Conservation (phyloP, 441 rosid species). For the Eugenia klotzschiana region DNA sequence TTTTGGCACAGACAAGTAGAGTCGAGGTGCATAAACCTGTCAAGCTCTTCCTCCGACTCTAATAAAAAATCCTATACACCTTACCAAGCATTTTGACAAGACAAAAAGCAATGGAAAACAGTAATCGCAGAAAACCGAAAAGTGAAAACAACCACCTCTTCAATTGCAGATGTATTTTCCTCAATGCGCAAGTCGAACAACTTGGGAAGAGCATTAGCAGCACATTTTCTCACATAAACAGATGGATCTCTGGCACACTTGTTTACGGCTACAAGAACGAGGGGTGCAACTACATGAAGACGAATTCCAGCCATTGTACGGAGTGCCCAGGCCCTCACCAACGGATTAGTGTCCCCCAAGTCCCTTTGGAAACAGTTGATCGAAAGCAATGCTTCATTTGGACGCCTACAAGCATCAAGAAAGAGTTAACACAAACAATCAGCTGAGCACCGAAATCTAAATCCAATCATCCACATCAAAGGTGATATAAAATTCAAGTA, state of each 20-base stretch:
- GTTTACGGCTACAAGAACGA: conserved; percentile 66
- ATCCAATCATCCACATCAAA: background rate
- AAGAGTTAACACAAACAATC: background rate
- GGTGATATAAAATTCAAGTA: background rate
- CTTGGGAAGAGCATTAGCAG: conserved; percentile 95
- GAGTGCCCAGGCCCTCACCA: conserved; percentile 94
- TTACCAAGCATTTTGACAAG: background rate
- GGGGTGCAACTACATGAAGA: conserved; percentile 69
- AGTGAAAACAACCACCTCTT: conserved; percentile 41
- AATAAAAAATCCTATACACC: background rate
- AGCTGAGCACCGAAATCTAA: background rate
- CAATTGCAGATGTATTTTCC: conserved; percentile 57
- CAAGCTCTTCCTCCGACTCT: background rate
- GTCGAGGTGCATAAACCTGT: background rate
- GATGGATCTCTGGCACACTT: conserved; percentile 89
- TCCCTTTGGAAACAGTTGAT: conserved; percentile 91
- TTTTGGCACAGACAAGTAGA: background rate
- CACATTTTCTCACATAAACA: conserved; percentile 81
- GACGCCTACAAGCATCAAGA: conserved; percentile 45
- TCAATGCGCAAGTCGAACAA: conserved; percentile 66
- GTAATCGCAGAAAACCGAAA: background rate
- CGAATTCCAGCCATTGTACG: conserved; percentile 96
- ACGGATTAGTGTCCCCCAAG: conserved; percentile 83
- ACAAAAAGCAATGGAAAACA: background rate
- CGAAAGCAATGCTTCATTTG: conserved; percentile 87